These are phyloP conservation scores for Acer negundo DNA, from an alignment of 345 rosid species.

Conservation along the genomic window DNA sequence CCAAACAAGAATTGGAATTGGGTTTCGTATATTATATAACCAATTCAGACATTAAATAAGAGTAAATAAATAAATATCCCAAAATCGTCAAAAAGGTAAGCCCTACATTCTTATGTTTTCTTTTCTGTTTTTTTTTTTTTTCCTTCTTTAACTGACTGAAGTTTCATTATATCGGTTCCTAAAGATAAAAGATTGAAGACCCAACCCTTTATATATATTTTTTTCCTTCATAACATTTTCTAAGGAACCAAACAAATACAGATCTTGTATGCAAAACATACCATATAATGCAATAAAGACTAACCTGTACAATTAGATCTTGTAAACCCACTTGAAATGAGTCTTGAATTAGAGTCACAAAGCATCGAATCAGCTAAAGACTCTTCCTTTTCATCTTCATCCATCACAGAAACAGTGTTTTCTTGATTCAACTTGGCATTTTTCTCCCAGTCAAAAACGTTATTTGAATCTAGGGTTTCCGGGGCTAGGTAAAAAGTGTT, in stretches of 20 bases:
- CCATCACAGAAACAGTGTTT: constrained; percentile 36
- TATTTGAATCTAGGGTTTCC: constrained; percentile 13
- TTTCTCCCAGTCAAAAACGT: constrained; percentile 35
- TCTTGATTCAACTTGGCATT: constrained; percentile 34
- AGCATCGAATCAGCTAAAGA: constrained; percentile 63
- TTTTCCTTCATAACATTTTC: neutral
- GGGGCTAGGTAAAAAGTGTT: constrained; percentile 24
- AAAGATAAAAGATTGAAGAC: neutral
- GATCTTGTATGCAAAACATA: neutral
- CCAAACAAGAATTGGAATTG: neutral
- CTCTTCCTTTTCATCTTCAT: constrained; percentile 34
- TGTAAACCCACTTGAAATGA: constrained; percentile 57
- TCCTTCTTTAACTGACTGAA: too few species aligned
- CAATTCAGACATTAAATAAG: neutral
- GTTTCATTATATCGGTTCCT: neutral
- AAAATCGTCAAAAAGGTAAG: neutral
- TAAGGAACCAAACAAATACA: neutral
- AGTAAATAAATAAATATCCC: neutral
- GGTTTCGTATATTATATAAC: neutral
- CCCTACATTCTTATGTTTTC: neutral
- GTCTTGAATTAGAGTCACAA: constrained; percentile 71
- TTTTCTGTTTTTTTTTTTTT: neutral
- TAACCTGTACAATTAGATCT: constrained; percentile 51
- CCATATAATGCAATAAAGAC: constrained; percentile 6
- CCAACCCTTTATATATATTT: neutral